Percentiles rank a stretch among this genome's conserved stretches.
Conservation (phyloP, 2,329 filamentous ascomycete species). For the Diaporthe humulicola region DNA sequence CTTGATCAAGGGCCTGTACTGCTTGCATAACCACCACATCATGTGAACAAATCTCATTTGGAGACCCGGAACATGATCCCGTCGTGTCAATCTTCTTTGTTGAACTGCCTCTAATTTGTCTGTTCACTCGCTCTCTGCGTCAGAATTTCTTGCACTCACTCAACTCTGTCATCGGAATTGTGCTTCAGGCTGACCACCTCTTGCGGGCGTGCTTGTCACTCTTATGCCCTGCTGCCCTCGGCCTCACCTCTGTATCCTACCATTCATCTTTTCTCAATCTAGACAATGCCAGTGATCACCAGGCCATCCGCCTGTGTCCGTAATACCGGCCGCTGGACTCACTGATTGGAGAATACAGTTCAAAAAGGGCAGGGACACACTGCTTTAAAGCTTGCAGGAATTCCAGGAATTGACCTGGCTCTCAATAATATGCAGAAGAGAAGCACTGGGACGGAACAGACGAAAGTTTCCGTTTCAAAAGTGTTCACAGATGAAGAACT, state of each 20-base stretch:
- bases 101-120: not conserved
- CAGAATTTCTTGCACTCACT: not conserved
- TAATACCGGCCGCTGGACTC: too few species aligned
- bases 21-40: not conserved
- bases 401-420: not conserved
- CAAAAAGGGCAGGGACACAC: not conserved
- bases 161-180: too few species aligned
- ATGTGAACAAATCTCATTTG: not conserved
- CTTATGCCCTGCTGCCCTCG: too few species aligned
- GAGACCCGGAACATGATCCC: not conserved
- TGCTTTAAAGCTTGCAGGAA: not conserved
- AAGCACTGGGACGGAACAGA: not conserved
- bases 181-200: not conserved
- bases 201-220: not conserved
- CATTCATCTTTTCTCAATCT: too few species aligned
- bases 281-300: too few species aligned
- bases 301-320: too few species aligned
- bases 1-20: not conserved
- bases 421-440: not conserved
- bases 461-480: too few species aligned
- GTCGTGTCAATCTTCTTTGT: not conserved
- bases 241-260: too few species aligned
- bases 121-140: not conserved
- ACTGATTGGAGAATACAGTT: not conserved
- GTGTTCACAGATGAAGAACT: not conserved